Evolutionary conservation across 2,329 filamentous ascomycete genomes (phyloP).

Genomic region (Fusarium sp.): DNA sequence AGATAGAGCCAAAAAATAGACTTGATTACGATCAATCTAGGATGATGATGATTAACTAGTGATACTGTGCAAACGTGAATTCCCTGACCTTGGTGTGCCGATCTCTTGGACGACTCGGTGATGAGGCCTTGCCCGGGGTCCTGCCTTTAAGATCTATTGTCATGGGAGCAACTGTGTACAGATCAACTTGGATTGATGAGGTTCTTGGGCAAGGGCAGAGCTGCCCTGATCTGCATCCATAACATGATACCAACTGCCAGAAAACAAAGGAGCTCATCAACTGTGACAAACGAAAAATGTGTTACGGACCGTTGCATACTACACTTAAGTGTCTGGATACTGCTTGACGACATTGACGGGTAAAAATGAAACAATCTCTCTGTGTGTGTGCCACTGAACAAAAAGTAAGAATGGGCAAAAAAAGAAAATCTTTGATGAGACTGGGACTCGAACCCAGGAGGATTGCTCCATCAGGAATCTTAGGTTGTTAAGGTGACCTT

Average conservation of each 20-base stretch:
- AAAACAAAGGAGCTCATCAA: not conserved
- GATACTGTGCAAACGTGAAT: not conserved
- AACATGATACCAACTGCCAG: not conserved
- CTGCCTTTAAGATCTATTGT: not conserved
- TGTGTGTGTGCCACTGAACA: not conserved
- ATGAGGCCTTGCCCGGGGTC: not conserved
- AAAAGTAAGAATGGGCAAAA: not conserved
- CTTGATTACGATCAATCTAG: constrained; percentile 43
- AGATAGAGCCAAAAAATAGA: constrained; percentile 49
- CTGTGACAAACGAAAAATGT: not conserved
- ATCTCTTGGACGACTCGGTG: not conserved
- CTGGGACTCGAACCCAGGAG: constrained; percentile 50
- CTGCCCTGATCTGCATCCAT: not conserved
- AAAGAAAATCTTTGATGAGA: constrained; percentile 42
- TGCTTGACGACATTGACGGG: not conserved
- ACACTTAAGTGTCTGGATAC: not conserved
- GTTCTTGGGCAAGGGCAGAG: not conserved
- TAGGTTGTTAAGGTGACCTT: constrained; percentile 45
- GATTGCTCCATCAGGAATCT: constrained; percentile 48
- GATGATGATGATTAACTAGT: not conserved
- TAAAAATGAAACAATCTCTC: not conserved
- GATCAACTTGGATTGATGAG: not conserved
- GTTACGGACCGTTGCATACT: not conserved
- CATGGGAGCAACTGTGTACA: not conserved
- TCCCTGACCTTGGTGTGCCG: no score